Base-by-base conservation (phyloP, 768 basidiomycete species). In the Suillus weaverae region DNA sequence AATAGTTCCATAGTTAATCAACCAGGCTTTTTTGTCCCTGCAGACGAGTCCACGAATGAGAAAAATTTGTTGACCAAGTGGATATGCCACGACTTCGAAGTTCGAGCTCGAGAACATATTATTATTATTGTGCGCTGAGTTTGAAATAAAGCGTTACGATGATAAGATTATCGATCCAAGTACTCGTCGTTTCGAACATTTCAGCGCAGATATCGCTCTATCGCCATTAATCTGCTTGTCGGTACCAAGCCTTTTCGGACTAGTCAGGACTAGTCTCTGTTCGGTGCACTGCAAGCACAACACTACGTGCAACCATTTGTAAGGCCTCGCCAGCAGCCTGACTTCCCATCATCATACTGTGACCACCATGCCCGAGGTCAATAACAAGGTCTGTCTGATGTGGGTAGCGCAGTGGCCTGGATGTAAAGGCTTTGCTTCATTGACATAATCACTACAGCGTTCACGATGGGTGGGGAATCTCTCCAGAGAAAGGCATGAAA, bases 381-480 rank as follows among this genome's bases (percentile, higher is more conserved):
- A 91, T 79, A 88, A 94, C 83, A 95, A 94, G 81, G 90, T 96
- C 77, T 95, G 94, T 77, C 83, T 95, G 66, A 95, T 95, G 94
- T 92, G 76, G 72, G 88, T 69, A 50, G 39, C 55, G 33, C 46
- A 41, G 26, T 13, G 1, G 30, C 9, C 38, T 30, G 22, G 26
- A 18, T 57, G 26, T 18, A 30, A 30, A 30, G 18, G 10, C 5
- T 6, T 57, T 26, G 9, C 16, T 57, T 13, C 36, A 43, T 44
- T 30, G 20, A 35, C n/a, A 22, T 44, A 44, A 30, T 60, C 41
- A 11, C 33, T 18, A 56, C 67, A 94, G 90, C 72, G 94, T 98
- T 39, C 95, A 98, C 82, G 95, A 98, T 81, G 96, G 96, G 30
- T 98, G 95, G 95, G 95, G 95, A 63, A 83, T 96, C 69, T 85